Base-by-base conservation (phyloP, 2,329 filamentous ascomycete genomes). In the Aspergillus floridensis region DNA sequence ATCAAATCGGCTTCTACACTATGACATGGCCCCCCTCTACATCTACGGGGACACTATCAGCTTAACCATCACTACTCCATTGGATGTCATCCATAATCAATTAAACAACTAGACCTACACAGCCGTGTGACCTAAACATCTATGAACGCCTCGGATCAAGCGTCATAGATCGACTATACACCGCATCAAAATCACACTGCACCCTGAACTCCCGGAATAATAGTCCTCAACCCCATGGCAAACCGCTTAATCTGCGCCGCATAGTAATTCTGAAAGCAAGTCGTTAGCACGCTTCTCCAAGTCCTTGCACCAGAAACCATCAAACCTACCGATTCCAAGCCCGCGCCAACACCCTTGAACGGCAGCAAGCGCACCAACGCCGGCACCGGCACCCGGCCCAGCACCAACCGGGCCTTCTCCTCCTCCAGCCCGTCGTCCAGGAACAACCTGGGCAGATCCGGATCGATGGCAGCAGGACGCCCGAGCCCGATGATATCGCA, bases 401-500 rank as follows among this genome's bases (percentile, higher is more conserved):
- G 53, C 5, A 22, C 44, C 58, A 74, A 16, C 29, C 26, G 29
- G 7, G 71, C 72, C 54, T 72, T 59, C 8, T 66, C 65, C 29
- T 69, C 70, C 3, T 50, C 11, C 6, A 72, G 47, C 47, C 59
- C 59, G 57, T 74, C 71, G 60, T 74, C 72, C 8, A 74, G 59
- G 50, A 74, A 59, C 41, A 64, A 14, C 12, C 66, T 70, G 10
- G 80, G 76, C 6, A 82, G 69, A 8, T 71, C 70, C 0, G 82
- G 77, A 31, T 80, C 68, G 8, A 82, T 63, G 12, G 78, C 76
- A 0, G 79, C 78, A 0, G 81, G 78, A 32, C 81, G 70, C 0
- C 74, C 81, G 22, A 84, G 72, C 0, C 81, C 81, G 21, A 84
- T 74, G 66, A 84, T 62, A 59, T 84, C 78, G 62, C 81, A 83